Conservation (phyloP, 2,329 filamentous ascomycete genomes). For the Elsinoe fawcettii region DNA sequence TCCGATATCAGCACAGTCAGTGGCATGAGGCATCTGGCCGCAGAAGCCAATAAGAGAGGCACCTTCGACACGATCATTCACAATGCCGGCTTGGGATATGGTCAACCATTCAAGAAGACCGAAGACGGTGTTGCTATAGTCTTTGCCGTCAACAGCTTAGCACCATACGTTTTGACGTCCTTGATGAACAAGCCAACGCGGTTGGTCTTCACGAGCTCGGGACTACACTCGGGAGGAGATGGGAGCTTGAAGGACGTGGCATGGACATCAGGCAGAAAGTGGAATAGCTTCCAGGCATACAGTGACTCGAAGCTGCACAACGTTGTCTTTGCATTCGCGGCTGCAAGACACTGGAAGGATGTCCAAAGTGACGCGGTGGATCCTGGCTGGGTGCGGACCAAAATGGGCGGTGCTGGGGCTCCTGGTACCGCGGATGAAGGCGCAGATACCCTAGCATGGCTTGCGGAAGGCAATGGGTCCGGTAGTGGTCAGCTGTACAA, state of each 20-base stretch:
- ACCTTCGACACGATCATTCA: slow-evolving; percentile 51
- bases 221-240: slow-evolving; percentile 45
- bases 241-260: slow-evolving; percentile 35
- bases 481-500: slow-evolving; percentile 37
- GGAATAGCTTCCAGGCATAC: slow-evolving; percentile 38
- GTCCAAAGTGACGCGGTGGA: slow-evolving; percentile 42
- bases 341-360: slow-evolving; percentile 40
- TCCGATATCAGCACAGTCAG: slow-evolving; percentile 47
- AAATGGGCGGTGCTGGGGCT: slow-evolving; percentile 38
- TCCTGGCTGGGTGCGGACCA: slow-evolving; percentile 40
- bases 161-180: slow-evolving; percentile 50
- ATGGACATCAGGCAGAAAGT: slow-evolving; percentile 32
- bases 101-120: slow-evolving; percentile 37
- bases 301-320: slow-evolving; percentile 51
- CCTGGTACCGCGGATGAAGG: slow-evolving; percentile 42
- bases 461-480: slow-evolving; percentile 36
- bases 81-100: slow-evolving; percentile 47
- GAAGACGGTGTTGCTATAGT: slow-evolving; percentile 42
- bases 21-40: slow-evolving; percentile 46
- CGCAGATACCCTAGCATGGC: slow-evolving; percentile 42
- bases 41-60: slow-evolving; percentile 42
- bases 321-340: slow-evolving; percentile 48
- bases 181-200: slow-evolving; percentile 44
- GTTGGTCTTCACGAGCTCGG: slow-evolving; percentile 46
- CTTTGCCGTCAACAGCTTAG: slow-evolving; percentile 50